Evolutionary conservation across 768 basidiomycete genomes (phyloP), one percentile per base, ranked within the genome.

Genomic region (Phylloporus sp.): DNA sequence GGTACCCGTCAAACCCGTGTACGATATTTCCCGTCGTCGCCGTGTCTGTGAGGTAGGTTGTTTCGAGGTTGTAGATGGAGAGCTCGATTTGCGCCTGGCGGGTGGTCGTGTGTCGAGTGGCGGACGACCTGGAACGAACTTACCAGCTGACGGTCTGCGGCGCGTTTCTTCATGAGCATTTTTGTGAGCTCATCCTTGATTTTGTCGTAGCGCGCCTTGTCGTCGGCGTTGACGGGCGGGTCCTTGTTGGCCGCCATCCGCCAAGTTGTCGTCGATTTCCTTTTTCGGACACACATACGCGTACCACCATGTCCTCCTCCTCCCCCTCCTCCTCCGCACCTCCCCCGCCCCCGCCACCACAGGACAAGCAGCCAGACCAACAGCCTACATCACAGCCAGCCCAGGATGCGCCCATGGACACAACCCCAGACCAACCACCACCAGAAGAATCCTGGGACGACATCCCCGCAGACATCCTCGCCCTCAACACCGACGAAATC

Each of bases 391-490:
- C 60, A 46, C 67, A 51, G 55, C 64, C 53, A 60, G 68, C 45
- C 58, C 72, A 45, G 65, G 65, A 65, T 42, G 54, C 57, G 5
- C 53, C 72, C 35, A 90, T 90, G 88, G 88, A 90, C 63, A 82
- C 80, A 3, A 77, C 84, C 28, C 79, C 86, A 47, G 86, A 88
- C 62, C 73, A 73, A 27, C 77, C 81, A 27, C 77, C 81, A 0
- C 69, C 74, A 6, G 85, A 84, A 64, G 93, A 94, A 64, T 84
- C 81, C 36, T 91, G 90, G 82, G 84, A 82, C 20, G 94, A 97
- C 67, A 86, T 98, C 43, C 92, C 95, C 2, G 84, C 85, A 52
- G 90, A 95, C 28, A 86, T 99, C 56, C 69, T 84, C 67, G 71
- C 76, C 26, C 71, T 92, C 36, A 75, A 74, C 52, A 83, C 88